Base-by-base conservation (phyloP, 768 basidiomycete species). In the Calocybe gangraenosa region DNA sequence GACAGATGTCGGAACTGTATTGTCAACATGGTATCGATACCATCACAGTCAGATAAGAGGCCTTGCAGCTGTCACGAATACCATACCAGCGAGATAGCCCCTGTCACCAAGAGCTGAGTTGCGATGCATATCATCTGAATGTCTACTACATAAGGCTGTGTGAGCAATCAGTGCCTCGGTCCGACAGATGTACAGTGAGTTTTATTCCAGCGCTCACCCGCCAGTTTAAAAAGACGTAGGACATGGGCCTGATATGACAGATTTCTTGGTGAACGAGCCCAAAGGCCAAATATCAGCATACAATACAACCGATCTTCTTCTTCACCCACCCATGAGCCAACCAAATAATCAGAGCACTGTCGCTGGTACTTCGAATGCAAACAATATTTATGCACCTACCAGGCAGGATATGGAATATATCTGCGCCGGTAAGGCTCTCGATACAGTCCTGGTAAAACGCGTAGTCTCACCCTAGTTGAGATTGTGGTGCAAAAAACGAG, bases 401-500 rank as follows among this genome's bases (percentile, higher is more conserved):
- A 69, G 70, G 47, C 65, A 73, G 61, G 84, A 84, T 0, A 88
- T 90, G 84, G 87, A 91, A 62, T 92, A 92, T 54, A 74, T 87
- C 30, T 92, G 90, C 57, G 90, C 90, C 57, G 90, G 90, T 87
- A 61, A 40, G 75, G 44, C 25, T 46, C 7, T 30, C 20, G 32
- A 21, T 20, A 23, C 28, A 41, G 17, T 18, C 17, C 34, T 35
- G 11, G n/a, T n/a, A n/a, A n/a, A n/a, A n/a, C n/a, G n/a, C n/a
- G n/a, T n/a, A n/a, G n/a, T n/a, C n/a, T n/a, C n/a, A n/a, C n/a
- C n/a, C n/a, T n/a, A n/a, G n/a, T n/a, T n/a, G n/a, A 92, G 94
- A 96, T 61, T 97, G 94, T 62, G 89, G 91, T 49, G 87, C 85
- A 1, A 87, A 87, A 68, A 96, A 94, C 64, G 85, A 89, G 59